These are phyloP conservation scores for Kwoniella sp. DNA, from an alignment of 768 basidiomycete genomes.

Conservation along the genomic window DNA sequence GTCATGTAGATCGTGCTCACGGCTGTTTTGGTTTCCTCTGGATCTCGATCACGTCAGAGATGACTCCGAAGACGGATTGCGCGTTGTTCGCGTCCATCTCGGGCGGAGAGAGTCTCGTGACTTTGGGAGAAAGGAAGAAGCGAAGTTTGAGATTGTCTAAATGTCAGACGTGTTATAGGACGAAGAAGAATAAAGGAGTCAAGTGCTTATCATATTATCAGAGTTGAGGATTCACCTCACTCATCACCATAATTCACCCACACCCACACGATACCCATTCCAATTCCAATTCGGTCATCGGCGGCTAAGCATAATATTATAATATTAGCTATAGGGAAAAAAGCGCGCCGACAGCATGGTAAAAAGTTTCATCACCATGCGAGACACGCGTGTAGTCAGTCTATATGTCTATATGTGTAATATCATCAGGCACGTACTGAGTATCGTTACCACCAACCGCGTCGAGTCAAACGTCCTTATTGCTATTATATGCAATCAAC, in stretches of 20 bases:
- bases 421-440: too few relatives aligned
- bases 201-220: too few relatives aligned
- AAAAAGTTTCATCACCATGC: not conserved
- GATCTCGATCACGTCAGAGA: conserved; percentile 15
- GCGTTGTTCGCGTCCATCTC: conserved; percentile 15
- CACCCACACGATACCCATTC: too few relatives aligned
- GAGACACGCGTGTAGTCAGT: not conserved
- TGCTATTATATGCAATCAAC: too few relatives aligned
- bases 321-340: too few relatives aligned
- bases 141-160: not conserved
- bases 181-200: not conserved
- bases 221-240: too few relatives aligned
- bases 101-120: not conserved
- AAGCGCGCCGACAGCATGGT: not conserved
- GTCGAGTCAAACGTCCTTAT: too few relatives aligned
- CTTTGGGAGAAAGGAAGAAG: not conserved
- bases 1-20: conserved; percentile 5
- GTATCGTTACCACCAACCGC: too few relatives aligned
- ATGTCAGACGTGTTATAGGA: not conserved
- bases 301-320: not conserved
- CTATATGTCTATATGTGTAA: too few relatives aligned
- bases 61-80: conserved; percentile 16
- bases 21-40: conserved; percentile 14
- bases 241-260: too few relatives aligned
- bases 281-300: not conserved